Evolutionary conservation across 768 basidiomycete genomes (phyloP), one percentile per base, ranked within the genome.

Genomic region (Lepiota subincarnata): DNA sequence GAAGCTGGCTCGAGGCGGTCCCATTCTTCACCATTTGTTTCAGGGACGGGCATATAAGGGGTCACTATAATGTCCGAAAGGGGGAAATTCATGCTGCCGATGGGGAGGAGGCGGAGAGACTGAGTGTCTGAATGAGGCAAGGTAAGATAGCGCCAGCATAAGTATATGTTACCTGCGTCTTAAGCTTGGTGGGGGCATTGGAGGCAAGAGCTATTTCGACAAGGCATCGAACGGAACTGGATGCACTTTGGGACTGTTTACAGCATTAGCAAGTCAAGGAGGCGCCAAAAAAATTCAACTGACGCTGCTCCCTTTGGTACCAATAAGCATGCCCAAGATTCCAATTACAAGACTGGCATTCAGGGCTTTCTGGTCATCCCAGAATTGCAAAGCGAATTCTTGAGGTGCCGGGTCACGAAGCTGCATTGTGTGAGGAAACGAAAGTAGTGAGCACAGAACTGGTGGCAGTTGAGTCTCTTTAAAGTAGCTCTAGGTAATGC

Each of bases 301-400:
- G 59, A 87, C 85, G 59, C 74, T 75, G 61, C 75, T 72, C 48
- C 84, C 84, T 64, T 89, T 88, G 37, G 80, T 80, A n/a, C 79
- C 77, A 31, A 93, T 77, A 7, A 98, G 80, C 76, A 95, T 89
- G 2, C 92, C 86, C 59, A 98, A 83, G 55, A 97, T 82, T 16
- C 84, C 84, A 2, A 98, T 73, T 6, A 92, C 82, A n/a, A 93
- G 70, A 0, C 80, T 76, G 1, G 86, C 83, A 63, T 97, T 98
- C 19, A 79, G 70, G n/a, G 79, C 70, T 68, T 98, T 99, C 66
- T 93, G 89, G 38, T 84, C 79, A 59, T 95, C 92, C 97, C 97
- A 99, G 68, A 93, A 93, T 66, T 99, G 97, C 41, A 98, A 71
- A 1, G 94, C 87, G 68, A 98, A 98, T 57, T 91, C 87, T 66